Base-by-base conservation (phyloP, 2,329 filamentous ascomycete species). In the Arthrinium puccinioides region DNA sequence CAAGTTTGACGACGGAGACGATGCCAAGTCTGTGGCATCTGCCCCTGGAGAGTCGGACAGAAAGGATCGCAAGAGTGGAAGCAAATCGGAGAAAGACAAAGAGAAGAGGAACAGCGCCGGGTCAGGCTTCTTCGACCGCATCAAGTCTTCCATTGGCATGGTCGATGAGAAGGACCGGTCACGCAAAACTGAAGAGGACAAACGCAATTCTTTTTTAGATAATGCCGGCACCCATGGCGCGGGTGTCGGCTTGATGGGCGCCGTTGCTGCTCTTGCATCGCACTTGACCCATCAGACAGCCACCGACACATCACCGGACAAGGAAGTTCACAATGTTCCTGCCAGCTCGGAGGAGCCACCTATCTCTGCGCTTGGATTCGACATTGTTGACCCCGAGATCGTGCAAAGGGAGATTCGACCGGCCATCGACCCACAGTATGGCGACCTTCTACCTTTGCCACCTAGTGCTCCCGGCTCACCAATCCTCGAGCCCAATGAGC, bases 211-310 rank as follows among this genome's bases (percentile, higher is more conserved):
- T 81, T 81, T 82, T 80, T 80, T 81, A 81, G 78, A 62, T 81
- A 76, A 74, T 70, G 74, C 78, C 76, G 76, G 66, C 72, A 81
- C 70, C 71, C 67, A 73, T 76, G 76, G 76, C 76, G 74, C 72
- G 69, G 76, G 76, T 81, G 77, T 66, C 76, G 77, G 78, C 72
- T 56, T 73, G 61, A 69, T 66, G 64, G 67, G 69, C 60, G 67
- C 63, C 56, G 67, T 61, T 45, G 61, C 60, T 52, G 62, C 59
- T 41, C 46, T 61, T 46, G 54, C 59, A 51, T 57, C 61, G 51
- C 54, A 60, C 51, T 53, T 55, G 49, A 54, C 59, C 56, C 62
- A 58, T 50, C 57, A 61, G 39, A 63, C 70, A 55, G 69, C 68
- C 66, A 59, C 61, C 58, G 65, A 68, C 49, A 52, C 58, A 61